Conservation (phyloP, 2,329 filamentous ascomycete genomes). For the Bipolaris victoriae region DNA sequence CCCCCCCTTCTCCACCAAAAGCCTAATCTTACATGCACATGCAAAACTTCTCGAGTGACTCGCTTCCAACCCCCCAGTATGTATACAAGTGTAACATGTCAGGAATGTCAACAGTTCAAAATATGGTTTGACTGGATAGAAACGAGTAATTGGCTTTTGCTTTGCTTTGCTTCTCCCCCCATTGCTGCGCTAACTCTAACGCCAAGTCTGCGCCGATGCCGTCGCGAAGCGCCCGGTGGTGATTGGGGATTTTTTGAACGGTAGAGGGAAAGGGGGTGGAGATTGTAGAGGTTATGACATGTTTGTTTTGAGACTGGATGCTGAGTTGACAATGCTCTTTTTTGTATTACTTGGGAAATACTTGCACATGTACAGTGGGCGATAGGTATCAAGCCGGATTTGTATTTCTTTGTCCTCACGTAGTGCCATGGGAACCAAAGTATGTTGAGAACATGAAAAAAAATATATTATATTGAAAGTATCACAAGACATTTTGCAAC, state of each 20-base stretch:
- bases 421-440: too few relatives aligned
- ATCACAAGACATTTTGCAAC: constrained; percentile 3
- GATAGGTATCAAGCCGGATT: too few relatives aligned
- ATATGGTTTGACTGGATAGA: neutral
- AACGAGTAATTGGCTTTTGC: constrained; percentile 45
- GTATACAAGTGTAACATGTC: constrained; percentile 53
- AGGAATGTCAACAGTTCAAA: constrained; percentile 6
- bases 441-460: neutral
- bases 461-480: constrained; percentile 18
- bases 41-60: constrained; percentile 26
- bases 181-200: constrained; percentile 54
- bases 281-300: constrained; percentile 18
- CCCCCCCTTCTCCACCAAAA: constrained; percentile 24
- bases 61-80: constrained; percentile 48
- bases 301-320: neutral
- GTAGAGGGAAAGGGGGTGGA: constrained; percentile 23
- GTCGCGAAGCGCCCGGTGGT: constrained; percentile 60
- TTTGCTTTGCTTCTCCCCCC: constrained; percentile 44
- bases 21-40: constrained; percentile 46
- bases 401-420: too few relatives aligned
- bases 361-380: too few relatives aligned
- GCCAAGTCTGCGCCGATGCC: constrained; percentile 58
- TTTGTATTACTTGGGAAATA: too few relatives aligned
- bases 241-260: constrained; percentile 55
- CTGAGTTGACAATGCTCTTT: too few relatives aligned